A percentile compares a stretch with the other conserved stretches of the same genome.
phyloP scores from a whole-genome alignment of 2,329 filamentous ascomycete genomes.

The Botryotinia calthae region DNA sequence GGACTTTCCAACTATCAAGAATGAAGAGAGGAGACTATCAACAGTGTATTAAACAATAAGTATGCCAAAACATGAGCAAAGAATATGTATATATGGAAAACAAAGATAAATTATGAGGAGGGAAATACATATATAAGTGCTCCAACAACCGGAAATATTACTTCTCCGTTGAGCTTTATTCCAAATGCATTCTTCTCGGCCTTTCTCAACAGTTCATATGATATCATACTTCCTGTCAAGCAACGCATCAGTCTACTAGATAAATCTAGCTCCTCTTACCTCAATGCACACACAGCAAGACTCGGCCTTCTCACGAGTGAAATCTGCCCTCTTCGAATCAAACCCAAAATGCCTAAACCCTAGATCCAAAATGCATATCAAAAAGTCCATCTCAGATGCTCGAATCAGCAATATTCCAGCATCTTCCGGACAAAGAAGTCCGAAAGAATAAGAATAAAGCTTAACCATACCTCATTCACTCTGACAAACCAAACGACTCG shows the following conservation, averaged over 20 bases:
- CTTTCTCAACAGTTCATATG: background rate
- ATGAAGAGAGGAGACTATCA: background rate
- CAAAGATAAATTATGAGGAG: background rate
- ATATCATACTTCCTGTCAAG: conserved; percentile 1
- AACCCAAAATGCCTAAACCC: background rate
- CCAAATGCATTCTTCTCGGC: background rate
- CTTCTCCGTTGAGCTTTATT: background rate
- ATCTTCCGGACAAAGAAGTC: background rate
- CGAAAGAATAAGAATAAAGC: background rate
- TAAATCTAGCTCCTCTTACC: background rate
- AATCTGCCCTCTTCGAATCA: background rate
- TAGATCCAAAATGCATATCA: background rate
- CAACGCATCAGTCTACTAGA: background rate
- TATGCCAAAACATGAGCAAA: background rate
- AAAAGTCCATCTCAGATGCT: background rate
- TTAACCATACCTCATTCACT: background rate
- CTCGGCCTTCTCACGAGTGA: background rate
- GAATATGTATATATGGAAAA: background rate
- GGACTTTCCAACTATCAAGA: background rate
- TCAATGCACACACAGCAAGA: background rate
- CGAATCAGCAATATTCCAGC: background rate
- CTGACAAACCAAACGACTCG: background rate
- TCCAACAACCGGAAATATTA: background rate
- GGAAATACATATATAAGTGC: background rate
- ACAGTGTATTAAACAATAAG: background rate